These are phyloP conservation scores for Leccinum incarnatum DNA, from an alignment of 768 basidiomycete genomes.

Conservation along the genomic window DNA sequence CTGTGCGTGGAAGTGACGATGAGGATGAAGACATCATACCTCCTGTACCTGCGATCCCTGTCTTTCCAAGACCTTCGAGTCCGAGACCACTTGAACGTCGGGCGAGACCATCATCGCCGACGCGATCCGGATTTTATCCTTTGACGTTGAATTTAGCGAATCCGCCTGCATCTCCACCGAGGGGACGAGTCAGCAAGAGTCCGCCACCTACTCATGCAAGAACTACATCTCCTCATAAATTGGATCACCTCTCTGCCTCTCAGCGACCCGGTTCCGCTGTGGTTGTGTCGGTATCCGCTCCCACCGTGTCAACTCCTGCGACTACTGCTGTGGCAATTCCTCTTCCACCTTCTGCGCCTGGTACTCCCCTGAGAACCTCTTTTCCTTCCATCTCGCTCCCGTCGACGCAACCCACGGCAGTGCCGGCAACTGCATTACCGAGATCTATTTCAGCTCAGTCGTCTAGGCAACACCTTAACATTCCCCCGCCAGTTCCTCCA, in stretches of 20 bases:
- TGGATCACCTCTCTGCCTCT: constrained; percentile 3
- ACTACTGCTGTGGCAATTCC: constrained; percentile 6
- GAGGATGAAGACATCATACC: constrained; percentile 30
- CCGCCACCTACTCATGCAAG: constrained; percentile 22
- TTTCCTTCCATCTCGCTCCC: not conserved
- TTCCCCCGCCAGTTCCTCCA: constrained; percentile 32
- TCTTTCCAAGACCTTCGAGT: constrained; percentile 27
- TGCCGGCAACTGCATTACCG: not conserved
- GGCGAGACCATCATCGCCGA: constrained; percentile 23
- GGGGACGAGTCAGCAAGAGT: constrained; percentile 26
- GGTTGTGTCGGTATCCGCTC: constrained; percentile 7
- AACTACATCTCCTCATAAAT: constrained; percentile 9
- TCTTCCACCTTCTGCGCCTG: constrained; percentile 19
- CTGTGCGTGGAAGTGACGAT: constrained; percentile 25
- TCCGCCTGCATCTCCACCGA: constrained; percentile 19
- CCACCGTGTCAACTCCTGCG: constrained; percentile 2
- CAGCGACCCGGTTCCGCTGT: constrained; percentile 13
- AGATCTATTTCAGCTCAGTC: constrained; percentile 12
- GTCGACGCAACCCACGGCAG: not conserved
- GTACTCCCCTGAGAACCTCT: constrained; percentile 20
- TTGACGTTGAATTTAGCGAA: constrained; percentile 24
- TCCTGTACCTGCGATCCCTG: constrained; percentile 32
- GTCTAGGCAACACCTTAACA: constrained; percentile 28
- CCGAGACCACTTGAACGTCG: constrained; percentile 29
- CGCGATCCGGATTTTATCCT: constrained; percentile 29